Conservation (phyloP, 768 basidiomycete genomes). For the Leccinum obscurum region DNA sequence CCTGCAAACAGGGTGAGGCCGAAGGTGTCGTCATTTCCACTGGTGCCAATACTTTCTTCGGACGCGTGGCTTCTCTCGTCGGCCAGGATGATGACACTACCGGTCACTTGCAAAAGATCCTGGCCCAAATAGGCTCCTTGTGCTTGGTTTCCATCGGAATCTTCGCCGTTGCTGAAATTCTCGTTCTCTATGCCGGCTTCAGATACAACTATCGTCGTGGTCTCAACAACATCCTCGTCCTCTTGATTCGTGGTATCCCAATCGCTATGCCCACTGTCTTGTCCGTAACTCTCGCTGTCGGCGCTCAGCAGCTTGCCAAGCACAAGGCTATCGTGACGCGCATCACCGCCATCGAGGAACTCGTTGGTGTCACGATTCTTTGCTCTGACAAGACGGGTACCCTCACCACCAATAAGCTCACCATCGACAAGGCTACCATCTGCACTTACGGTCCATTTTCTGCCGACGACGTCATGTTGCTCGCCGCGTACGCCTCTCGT, state of each 20-base stretch:
- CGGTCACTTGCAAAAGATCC: slow-evolving; percentile 97
- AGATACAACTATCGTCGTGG: slow-evolving; percentile 88
- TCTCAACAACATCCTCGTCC: slow-evolving; percentile 96
- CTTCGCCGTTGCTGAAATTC: slow-evolving; percentile 92
- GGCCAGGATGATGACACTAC: slow-evolving; percentile 97
- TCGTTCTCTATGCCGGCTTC: slow-evolving; percentile 93
- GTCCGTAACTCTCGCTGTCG: slow-evolving; percentile 97
- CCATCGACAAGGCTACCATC: slow-evolving; percentile 91
- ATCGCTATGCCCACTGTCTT: slow-evolving; percentile 99
- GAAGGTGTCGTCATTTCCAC: slow-evolving; percentile 99
- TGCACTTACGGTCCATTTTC: slow-evolving; percentile 88
- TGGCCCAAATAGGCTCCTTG: slow-evolving; percentile 97
- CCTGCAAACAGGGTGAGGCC: slow-evolving; percentile 98
- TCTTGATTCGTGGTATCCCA: slow-evolving; percentile 99
- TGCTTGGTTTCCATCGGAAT: slow-evolving; percentile 95
- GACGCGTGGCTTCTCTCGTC: slow-evolving; percentile 96
- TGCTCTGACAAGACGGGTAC: slow-evolving; percentile 99
- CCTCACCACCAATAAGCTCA: slow-evolving; percentile 98
- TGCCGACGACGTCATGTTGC: slow-evolving; percentile 87
- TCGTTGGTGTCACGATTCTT: slow-evolving; percentile 97
- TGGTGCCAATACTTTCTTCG: slow-evolving; percentile 98
- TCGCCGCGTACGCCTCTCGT: slow-evolving; percentile 94
- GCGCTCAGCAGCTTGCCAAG: slow-evolving; percentile 97
- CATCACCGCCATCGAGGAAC: slow-evolving; percentile 98
- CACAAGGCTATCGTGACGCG: slow-evolving; percentile 99